Base-by-base conservation (phyloP, 2,329 filamentous ascomycete genomes). In the Aspergillus sergii region DNA sequence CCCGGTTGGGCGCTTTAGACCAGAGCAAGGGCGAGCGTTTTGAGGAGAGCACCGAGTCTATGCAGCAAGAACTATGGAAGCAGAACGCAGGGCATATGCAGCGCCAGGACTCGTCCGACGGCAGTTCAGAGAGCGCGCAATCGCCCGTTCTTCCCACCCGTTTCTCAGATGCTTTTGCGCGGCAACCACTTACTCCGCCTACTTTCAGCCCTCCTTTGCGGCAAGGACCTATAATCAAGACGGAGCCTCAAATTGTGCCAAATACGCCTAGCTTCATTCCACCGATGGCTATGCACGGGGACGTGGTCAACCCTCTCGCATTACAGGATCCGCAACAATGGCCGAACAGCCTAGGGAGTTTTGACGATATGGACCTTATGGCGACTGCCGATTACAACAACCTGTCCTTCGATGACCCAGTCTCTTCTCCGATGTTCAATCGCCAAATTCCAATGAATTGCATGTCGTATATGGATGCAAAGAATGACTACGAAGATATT, bases 1-100 rank as follows among this genome's bases (percentile, higher is more conserved):
- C 86, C 53, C 80, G 85, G 39, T 78, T 89, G 28, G 85, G 86
- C 46, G 82, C 86, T 2, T 74, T 89, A 43, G 85, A 88, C 57
- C 75, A 82, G 51, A 79, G 79, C 61, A 79, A 79, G 74, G 84
- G 86, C 59, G 80, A 83, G 63, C 78, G 75, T 4, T 89, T 89
- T 68, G 86, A 89, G 70, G 87, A 89, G 61, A 84, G 87, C 72
- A 80, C 82, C 62, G 79, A 80, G 43, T 77, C 80, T 32, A 79
- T 89, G 74, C 86, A 88, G 71, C 81, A 84, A 60, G 81, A 82
- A 50, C 72, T 89, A 46, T 80, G 86, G 64, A 82, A 82, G 32
- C 79, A 82, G 48, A 85, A 83, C n/a, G 80, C 82, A 34, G 80
- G 81, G 23, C 82, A 78, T 61, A 84, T 83, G 73, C 82, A 83